phyloP scores from a whole-genome alignment of 441 rosid genomes.

The Manihot esculenta region DNA sequence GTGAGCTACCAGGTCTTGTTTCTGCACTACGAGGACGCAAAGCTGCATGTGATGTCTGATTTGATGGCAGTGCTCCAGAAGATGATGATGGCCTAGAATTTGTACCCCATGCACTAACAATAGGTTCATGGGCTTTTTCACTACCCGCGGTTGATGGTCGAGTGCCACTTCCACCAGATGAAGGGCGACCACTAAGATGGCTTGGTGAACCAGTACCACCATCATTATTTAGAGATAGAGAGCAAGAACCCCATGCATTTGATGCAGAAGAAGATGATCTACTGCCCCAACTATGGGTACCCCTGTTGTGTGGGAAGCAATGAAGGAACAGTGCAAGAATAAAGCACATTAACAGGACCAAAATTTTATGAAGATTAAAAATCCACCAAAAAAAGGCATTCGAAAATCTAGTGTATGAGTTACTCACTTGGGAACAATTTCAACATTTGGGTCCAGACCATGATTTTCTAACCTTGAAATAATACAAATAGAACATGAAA shows the following conservation, averaged over 20 bases:
- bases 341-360: background rate
- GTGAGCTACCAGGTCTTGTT: conserved; percentile 98
- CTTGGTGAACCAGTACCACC: conserved; percentile 79
- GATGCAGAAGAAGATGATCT: conserved; percentile 64
- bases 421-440: conserved; percentile 99
- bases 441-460: conserved; percentile 94
- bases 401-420: conserved; percentile 13
- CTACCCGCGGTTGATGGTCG: conserved; percentile 96
- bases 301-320: conserved; percentile 49
- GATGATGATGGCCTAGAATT: conserved; percentile 97
- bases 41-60: conserved; percentile 61
- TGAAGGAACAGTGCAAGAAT: conserved; percentile 9
- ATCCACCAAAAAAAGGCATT: background rate
- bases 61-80: conserved; percentile 78
- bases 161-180: conserved; percentile 92
- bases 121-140: conserved; percentile 66
- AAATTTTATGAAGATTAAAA: conserved; percentile 4
- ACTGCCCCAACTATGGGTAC: conserved; percentile 96
- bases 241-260: conserved; percentile 90
- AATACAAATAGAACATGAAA: conserved; percentile 30
- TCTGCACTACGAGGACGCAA: conserved; percentile 97
- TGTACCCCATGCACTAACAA: conserved; percentile 63
- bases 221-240: conserved; percentile 67
- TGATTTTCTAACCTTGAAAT: conserved; percentile 89
- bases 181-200: conserved; percentile 85